phyloP scores from a whole-genome alignment of 768 basidiomycete species.

The Pleurotus ostreatus region DNA sequence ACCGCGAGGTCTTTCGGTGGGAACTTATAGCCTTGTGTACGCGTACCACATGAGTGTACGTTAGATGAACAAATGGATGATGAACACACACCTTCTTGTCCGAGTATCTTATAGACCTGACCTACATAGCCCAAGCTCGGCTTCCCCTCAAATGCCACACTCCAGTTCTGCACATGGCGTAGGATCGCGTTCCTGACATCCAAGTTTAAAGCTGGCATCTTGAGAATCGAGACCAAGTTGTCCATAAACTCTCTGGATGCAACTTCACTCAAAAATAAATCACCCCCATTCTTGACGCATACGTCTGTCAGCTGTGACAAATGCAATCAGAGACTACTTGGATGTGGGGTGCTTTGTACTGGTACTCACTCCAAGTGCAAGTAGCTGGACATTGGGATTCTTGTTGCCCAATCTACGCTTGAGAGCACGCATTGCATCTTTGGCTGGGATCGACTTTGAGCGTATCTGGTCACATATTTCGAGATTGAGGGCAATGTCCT shows the following conservation, averaged over 20 bases:
- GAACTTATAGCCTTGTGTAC: constrained; percentile 65
- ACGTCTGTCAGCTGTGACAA: constrained; percentile 72
- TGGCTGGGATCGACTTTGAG: constrained; percentile 81
- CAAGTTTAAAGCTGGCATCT: constrained; percentile 67
- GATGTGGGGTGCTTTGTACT: not conserved
- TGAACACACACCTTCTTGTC: constrained; percentile 58
- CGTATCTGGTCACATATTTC: constrained; percentile 97
- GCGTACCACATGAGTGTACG: not conserved
- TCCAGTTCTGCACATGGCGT: constrained; percentile 89
- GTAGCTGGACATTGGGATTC: constrained; percentile 93
- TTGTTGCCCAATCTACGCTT: constrained; percentile 86
- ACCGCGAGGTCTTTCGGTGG: constrained; percentile 73
- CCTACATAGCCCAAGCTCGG: constrained; percentile 66
- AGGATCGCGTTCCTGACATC: constrained; percentile 82
- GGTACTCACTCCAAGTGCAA: constrained; percentile 74
- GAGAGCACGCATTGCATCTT: constrained; percentile 84
- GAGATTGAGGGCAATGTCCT: constrained; percentile 90
- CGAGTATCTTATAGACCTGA: constrained; percentile 75
- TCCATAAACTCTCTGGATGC: constrained; percentile 92
- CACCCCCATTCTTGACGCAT: constrained; percentile 96
- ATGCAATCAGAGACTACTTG: not conserved
- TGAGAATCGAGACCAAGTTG: constrained; percentile 86
- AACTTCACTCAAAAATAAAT: constrained; percentile 81
- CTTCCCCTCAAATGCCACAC: constrained; percentile 83
- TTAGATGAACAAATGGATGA: not conserved